Percentiles rank a stretch among this genome's conserved stretches.
phyloP scores from a whole-genome alignment of 352 stramenopile species.

The Salisapilia sapeloensis region DNA sequence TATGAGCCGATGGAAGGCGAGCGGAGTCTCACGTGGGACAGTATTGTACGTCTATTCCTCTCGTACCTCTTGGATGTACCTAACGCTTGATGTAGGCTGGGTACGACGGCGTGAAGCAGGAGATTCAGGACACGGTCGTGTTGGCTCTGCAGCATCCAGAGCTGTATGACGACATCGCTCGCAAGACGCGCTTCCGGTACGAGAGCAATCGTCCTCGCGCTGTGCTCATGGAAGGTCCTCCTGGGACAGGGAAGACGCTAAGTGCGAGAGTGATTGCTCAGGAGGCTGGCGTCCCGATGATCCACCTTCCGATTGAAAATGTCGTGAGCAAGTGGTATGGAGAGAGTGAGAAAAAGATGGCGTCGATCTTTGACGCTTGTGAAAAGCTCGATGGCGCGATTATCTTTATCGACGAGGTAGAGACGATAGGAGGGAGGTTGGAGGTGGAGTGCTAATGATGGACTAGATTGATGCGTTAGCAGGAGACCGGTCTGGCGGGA shows the following conservation, averaged over 20 bases:
- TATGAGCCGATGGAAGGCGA: conserved; percentile 48
- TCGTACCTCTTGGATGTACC: not conserved
- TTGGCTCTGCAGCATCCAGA: conserved; percentile 85
- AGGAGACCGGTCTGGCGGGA: conserved; percentile 68
- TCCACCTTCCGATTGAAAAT: conserved; percentile 88
- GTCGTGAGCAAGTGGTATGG: conserved; percentile 92
- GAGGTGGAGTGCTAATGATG: not conserved
- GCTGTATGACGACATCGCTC: conserved; percentile 80
- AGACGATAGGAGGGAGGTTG: conserved; percentile 2
- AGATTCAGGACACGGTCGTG: conserved; percentile 87
- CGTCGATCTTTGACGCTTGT: conserved; percentile 87
- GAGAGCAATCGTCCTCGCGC: conserved; percentile 82
- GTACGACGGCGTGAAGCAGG: conserved; percentile 81
- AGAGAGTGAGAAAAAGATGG: conserved; percentile 91
- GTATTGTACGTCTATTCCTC: conserved; percentile 23
- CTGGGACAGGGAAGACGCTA: conserved; percentile 89
- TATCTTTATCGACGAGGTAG: conserved; percentile 90
- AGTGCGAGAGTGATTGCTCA: conserved; percentile 89
- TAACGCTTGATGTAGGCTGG: conserved; percentile 30
- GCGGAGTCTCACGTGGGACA: conserved; percentile 62
- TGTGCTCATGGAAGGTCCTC: conserved; percentile 87
- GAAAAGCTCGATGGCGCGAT: conserved; percentile 85
- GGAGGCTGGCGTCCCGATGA: conserved; percentile 84
- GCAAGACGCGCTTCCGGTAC: conserved; percentile 78
- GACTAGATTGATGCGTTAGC: conserved; percentile 85